Conservation (phyloP, 2,329 filamentous ascomycete species). For the Pestalotiopsis sp. region DNA sequence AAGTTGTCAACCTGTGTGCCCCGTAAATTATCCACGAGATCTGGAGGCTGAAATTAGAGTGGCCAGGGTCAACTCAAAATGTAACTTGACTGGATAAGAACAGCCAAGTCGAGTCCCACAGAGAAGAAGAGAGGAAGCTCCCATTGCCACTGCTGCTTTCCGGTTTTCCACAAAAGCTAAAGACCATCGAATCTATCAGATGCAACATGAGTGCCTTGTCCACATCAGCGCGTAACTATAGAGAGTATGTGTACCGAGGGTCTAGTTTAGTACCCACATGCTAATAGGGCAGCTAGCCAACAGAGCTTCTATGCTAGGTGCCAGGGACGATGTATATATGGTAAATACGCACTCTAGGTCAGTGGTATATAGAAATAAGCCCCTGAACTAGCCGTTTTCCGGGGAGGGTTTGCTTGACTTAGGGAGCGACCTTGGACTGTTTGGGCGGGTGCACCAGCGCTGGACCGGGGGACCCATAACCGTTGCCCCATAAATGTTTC, state of each 20-base stretch:
- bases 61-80: not conserved
- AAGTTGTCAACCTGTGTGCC: not conserved
- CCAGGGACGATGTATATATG: too few relatives aligned
- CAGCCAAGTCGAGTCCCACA: not conserved
- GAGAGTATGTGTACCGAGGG: not conserved
- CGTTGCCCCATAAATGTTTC: conserved; percentile 5
- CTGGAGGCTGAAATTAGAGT: not conserved
- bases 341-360: not conserved
- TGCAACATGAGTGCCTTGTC: not conserved
- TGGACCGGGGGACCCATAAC: not conserved
- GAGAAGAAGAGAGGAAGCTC: not conserved
- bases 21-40: not conserved
- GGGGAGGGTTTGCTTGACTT: not conserved
- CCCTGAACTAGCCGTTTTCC: not conserved
- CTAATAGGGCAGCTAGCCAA: not conserved
- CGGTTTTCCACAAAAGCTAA: not conserved
- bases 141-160: not conserved
- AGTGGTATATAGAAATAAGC: not conserved
- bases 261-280: not conserved
- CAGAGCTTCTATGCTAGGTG: too few relatives aligned
- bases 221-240: not conserved
- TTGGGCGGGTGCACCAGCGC: not conserved
- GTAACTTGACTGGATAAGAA: not conserved
- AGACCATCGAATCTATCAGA: not conserved
- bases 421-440: not conserved